Percentiles rank a stretch among this genome's conserved stretches.
These are phyloP conservation scores for Melampsora larici-populina DNA, from an alignment of 1,284 basidiomycete genomes.

Conservation along the genomic window DNA sequence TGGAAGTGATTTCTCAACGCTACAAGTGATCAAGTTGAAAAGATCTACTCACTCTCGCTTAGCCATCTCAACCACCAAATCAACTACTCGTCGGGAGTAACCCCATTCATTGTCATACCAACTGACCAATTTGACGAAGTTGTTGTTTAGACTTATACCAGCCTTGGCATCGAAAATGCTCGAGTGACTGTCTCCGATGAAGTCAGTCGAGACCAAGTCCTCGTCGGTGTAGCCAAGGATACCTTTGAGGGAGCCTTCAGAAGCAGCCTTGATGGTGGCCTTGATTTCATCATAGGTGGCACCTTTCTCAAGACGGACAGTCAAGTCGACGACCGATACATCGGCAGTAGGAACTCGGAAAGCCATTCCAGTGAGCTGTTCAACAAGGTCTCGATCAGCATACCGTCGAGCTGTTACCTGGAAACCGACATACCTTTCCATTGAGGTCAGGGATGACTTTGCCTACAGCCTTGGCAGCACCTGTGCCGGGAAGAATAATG, in stretches of 20 bases:
- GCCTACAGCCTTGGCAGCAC: constrained; percentile 98
- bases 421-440: constrained; percentile 75
- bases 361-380: constrained; percentile 68
- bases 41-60: constrained; percentile 51
- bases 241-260: constrained; percentile 68
- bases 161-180: constrained; percentile 83
- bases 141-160: constrained; percentile 86
- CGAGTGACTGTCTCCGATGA: constrained; percentile 72
- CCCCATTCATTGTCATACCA: constrained; percentile 87
- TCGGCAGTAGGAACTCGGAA: constrained; percentile 98
- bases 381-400: constrained; percentile 36
- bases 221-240: constrained; percentile 96
- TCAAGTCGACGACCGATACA: constrained; percentile 97
- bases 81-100: constrained; percentile 90
- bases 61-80: constrained; percentile 80
- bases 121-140: constrained; percentile 91
- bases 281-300: constrained; percentile 75
- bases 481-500: constrained; percentile 99
- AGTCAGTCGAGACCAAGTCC: constrained; percentile 89
- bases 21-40: neutral
- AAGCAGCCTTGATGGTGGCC: constrained; percentile 75
- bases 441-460: constrained; percentile 97
- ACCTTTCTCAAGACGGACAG: constrained; percentile 83
- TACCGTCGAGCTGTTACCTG: neutral
- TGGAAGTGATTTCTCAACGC: neutral